Evolutionary conservation across 2,329 filamentous ascomycete species (phyloP), one percentile per base, ranked within the genome.

Genomic region (Cercospora sp.): DNA sequence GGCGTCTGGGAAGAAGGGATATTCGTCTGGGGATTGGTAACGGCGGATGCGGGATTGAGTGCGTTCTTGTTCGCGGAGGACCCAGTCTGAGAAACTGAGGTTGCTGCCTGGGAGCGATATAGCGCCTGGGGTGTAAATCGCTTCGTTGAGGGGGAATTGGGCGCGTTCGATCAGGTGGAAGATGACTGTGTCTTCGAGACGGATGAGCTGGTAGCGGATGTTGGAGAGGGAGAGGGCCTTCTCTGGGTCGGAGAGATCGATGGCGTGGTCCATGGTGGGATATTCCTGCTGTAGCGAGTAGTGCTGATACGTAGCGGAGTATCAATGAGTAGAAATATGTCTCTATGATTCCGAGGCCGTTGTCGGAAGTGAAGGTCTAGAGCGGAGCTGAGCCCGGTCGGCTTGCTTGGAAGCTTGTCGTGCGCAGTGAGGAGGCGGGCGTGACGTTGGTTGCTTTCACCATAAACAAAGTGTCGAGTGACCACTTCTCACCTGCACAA

Each of bases 151-250:
- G 3, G 94, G 93, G 80, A 98, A 99, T 80, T 99, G 95, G n/a
- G 94, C 94, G 49, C 95, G 90, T 82, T 99, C 95, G 77, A 98
- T 98, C 45, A 99, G 85, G 81, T 97, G 91, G 81, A 97, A 97
- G 73, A 92, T 97, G 78, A 99, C 98, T 70, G 94, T 98, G 79
- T 99, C 95, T 83, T 99, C 95, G 18, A 98, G 87, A 21, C 95
- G 95, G 77, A 95, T 99, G 77, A 77, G 71, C 66, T 78, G 76
- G 69, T 93, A 97, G 71, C 95, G 92, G 79, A 98, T 99, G 78
- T 95, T 93, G 71, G 89, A 86, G 60, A 99, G 87, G 79, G 98
- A 94, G 76, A 99, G 84, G 16, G 94, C 94, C 83, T 92, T 91
- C 73, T 88, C 88, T 77, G 90, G 88, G 81, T 98, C 91, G 45